These are phyloP conservation scores for Lentinula sp. DNA, from an alignment of 768 basidiomycete species.

Conservation along the genomic window DNA sequence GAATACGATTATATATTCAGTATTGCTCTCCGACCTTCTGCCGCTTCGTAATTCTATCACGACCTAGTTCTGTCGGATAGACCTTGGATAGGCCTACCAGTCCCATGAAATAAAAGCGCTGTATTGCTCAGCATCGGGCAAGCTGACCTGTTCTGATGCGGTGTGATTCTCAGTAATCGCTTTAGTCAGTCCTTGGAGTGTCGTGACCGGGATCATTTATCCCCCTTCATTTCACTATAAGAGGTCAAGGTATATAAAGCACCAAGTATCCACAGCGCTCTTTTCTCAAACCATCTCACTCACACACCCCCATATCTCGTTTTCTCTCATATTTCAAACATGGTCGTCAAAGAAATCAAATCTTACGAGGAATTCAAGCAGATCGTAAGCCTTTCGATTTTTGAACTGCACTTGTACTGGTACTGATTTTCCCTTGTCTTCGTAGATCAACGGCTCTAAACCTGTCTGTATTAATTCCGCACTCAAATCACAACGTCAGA, in stretches of 20 bases:
- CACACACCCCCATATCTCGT: not conserved
- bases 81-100: not conserved
- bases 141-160: not conserved
- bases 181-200: not conserved
- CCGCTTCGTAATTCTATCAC: not conserved
- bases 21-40: not conserved
- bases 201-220: not conserved
- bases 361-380: constrained; percentile 32
- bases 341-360: constrained; percentile 32
- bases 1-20: not conserved
- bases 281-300: not conserved
- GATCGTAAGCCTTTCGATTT: constrained; percentile 29
- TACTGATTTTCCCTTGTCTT: constrained; percentile 1
- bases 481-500: too few relatives aligned
- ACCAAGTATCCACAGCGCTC: not conserved
- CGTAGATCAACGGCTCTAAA: constrained; percentile 40
- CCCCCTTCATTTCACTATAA: not conserved
- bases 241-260: not conserved
- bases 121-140: not conserved
- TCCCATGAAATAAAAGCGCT: too few relatives aligned
- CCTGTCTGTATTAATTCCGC: not conserved
- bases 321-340: constrained; percentile 9
- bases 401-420: not conserved
- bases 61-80: not conserved
- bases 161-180: not conserved